Evolutionary conservation across 2,329 filamentous ascomycete genomes (phyloP).

Genomic region (Fusarium anthophilum): DNA sequence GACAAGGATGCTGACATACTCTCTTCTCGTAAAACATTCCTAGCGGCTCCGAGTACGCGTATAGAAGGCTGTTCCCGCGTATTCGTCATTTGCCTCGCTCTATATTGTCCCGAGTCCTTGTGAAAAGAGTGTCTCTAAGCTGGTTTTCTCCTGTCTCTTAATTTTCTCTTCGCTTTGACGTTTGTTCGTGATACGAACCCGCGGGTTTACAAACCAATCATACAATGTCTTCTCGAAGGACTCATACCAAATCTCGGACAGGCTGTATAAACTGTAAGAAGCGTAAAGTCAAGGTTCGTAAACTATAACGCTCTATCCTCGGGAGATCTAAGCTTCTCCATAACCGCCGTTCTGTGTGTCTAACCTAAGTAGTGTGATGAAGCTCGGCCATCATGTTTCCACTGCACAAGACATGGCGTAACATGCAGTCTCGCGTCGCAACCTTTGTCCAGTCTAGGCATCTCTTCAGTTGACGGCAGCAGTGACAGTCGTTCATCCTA

Average conservation of each 20-base stretch:
- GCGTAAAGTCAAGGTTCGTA: slow-evolving; percentile 47
- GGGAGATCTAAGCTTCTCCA: neutral
- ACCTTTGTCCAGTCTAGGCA: neutral
- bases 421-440: slow-evolving; percentile 41
- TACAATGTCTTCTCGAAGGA: slow-evolving; percentile 39
- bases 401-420: slow-evolving; percentile 44
- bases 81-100: slow-evolving; percentile 27
- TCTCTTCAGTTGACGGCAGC: neutral
- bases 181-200: slow-evolving; percentile 24
- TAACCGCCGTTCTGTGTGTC: neutral
- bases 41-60: slow-evolving; percentile 40
- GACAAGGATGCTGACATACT: slow-evolving; percentile 8
- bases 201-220: slow-evolving; percentile 25
- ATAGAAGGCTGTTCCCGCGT: slow-evolving; percentile 29
- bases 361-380: slow-evolving; percentile 42
- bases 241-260: slow-evolving; percentile 48
- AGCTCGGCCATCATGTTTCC: slow-evolving; percentile 43
- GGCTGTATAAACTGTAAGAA: slow-evolving; percentile 47
- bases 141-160: slow-evolving; percentile 1
- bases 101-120: slow-evolving; percentile 6
- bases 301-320: neutral
- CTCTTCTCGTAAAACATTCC: neutral
- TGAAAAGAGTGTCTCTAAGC: slow-evolving; percentile 4
- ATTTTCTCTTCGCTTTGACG: slow-evolving; percentile 3
- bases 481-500: neutral